Conservation (phyloP, 768 basidiomycete genomes). For the Tulasnella sp. region DNA sequence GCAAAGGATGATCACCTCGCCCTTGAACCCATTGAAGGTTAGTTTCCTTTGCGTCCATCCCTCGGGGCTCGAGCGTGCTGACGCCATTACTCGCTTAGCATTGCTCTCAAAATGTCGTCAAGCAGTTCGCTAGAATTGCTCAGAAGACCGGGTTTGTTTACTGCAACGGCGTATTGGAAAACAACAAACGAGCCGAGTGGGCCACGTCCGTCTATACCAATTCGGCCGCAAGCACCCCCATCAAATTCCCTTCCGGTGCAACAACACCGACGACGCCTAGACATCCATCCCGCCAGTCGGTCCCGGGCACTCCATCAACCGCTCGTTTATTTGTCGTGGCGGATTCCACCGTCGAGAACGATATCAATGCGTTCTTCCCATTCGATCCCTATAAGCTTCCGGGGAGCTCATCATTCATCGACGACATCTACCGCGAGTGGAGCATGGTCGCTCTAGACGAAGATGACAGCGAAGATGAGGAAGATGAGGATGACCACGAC, state of each 20-base stretch:
- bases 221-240: not conserved
- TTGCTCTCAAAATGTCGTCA: constrained; percentile 87
- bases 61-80: not conserved
- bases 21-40: constrained; percentile 90
- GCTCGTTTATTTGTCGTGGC: constrained; percentile 35
- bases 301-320: not conserved
- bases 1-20: constrained; percentile 76
- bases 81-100: constrained; percentile 53
- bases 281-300: not conserved
- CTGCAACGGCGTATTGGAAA: constrained; percentile 88
- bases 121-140: constrained; percentile 91
- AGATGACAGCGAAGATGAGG: constrained; percentile 72
- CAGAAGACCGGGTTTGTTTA: constrained; percentile 90
- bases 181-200: constrained; percentile 73
- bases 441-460: constrained; percentile 70
- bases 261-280: constrained; percentile 24
- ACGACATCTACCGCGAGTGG: constrained; percentile 90
- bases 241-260: not conserved
- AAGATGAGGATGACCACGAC: constrained; percentile 55
- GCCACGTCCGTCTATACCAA: constrained; percentile 39
- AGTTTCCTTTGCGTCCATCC: constrained; percentile 34
- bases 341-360: constrained; percentile 49
- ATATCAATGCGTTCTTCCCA: constrained; percentile 94
- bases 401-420: constrained; percentile 73
- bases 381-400: constrained; percentile 97